Conservation (phyloP, 176 grass and related monocot species). For the Eleusine coracana region DNA sequence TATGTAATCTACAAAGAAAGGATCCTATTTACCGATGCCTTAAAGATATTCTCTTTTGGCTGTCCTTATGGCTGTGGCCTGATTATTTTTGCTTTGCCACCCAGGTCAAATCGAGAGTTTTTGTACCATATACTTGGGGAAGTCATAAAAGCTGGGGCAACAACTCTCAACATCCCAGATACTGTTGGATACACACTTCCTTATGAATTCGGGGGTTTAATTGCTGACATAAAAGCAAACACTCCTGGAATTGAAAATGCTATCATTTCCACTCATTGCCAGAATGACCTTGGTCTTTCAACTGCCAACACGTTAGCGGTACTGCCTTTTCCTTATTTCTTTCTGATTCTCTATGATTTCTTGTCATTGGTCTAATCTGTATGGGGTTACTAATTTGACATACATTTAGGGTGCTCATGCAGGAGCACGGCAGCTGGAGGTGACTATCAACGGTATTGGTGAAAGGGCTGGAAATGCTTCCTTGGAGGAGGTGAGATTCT, state of each 20-base stretch:
- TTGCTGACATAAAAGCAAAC: slow-evolving; percentile 89
- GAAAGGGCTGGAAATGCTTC: slow-evolving; percentile 99
- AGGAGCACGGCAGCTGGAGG: slow-evolving; percentile 91
- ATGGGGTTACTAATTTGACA: slow-evolving; percentile 53
- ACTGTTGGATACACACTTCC: slow-evolving; percentile 94
- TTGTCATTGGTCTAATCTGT: slow-evolving; percentile 6
- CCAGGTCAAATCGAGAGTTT: slow-evolving; percentile 85
- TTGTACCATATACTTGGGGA: slow-evolving; percentile 90
- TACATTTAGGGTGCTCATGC: slow-evolving; percentile 78
- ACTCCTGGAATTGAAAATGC: slow-evolving; percentile 89
- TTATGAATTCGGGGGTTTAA: slow-evolving; percentile 77
- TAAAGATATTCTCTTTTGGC: too few relatives aligned
- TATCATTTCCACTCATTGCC: slow-evolving; percentile 97
- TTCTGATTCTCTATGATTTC: not conserved
- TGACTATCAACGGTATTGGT: slow-evolving; percentile 97
- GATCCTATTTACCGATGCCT: not conserved
- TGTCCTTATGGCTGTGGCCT: not conserved
- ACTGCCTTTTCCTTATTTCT: slow-evolving; percentile 42
- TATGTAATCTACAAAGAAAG: not conserved
- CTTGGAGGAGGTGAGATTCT: slow-evolving; percentile 77
- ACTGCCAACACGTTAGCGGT: slow-evolving; percentile 91
- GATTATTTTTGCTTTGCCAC: slow-evolving; percentile 4
- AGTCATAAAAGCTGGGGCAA: slow-evolving; percentile 95
- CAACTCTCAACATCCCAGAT: slow-evolving; percentile 94
- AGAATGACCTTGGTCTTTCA: slow-evolving; percentile 98